Evolutionary conservation across 2,329 filamentous ascomycete species (phyloP).

Genomic region (Colletotrichum lentis): DNA sequence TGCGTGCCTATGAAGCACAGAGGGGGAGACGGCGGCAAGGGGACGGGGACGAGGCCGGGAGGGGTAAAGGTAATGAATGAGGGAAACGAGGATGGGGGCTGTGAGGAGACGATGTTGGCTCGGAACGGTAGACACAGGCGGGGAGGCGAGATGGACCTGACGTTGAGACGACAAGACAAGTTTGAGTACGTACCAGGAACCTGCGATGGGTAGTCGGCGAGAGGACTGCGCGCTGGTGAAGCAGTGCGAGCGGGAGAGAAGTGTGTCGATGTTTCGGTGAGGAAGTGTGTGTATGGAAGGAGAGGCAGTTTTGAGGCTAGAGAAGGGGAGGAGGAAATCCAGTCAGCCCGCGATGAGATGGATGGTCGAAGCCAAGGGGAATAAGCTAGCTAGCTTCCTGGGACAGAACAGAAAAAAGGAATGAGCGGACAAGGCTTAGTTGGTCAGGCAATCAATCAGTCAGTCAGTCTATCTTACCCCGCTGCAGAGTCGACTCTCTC

Average conservation of each 20-base stretch:
- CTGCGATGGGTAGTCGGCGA: slow-evolving; percentile 8
- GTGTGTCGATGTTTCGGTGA: slow-evolving; percentile 11
- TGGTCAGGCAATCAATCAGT: not conserved
- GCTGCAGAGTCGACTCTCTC: slow-evolving; percentile 12
- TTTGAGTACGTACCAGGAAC: slow-evolving; percentile 17
- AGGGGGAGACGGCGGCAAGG: slow-evolving; percentile 20
- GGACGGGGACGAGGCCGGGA: slow-evolving; percentile 20
- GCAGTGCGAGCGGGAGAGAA: slow-evolving; percentile 2
- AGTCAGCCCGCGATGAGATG: not conserved
- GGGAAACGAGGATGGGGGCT: not conserved
- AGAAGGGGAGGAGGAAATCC: not conserved
- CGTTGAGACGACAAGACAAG: not conserved
- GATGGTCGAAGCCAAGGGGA: slow-evolving; percentile 2
- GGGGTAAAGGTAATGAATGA: slow-evolving; percentile 29
- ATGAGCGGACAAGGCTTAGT: not conserved
- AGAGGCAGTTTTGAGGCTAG: slow-evolving; percentile 1
- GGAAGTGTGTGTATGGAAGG: not conserved
- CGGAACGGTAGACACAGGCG: not conserved
- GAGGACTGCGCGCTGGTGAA: slow-evolving; percentile 1
- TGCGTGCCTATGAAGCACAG: slow-evolving; percentile 40
- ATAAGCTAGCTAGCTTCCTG: not conserved
- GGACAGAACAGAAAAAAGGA: not conserved
- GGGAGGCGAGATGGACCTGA: slow-evolving; percentile 7
- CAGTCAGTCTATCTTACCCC: slow-evolving; percentile 6
- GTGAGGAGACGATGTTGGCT: slow-evolving; percentile 5